These are phyloP conservation scores for Schrenkiella parvula DNA, from an alignment of 345 rosid species.

Conservation along the genomic window DNA sequence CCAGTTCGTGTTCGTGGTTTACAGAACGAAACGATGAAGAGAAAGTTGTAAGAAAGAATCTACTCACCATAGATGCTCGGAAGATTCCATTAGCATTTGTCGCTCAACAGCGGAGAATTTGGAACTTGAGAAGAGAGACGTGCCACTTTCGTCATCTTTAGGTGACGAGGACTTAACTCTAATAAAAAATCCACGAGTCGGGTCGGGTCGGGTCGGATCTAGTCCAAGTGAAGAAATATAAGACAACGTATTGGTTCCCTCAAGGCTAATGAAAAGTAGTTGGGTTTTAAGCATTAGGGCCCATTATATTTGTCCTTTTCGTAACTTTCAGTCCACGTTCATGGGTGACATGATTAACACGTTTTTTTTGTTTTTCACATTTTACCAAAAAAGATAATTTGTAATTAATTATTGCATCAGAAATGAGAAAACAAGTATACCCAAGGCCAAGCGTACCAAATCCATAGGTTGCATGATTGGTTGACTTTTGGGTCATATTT, in stretches of 20 bases:
- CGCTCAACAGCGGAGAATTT: not conserved
- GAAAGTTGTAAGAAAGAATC: constrained; percentile 4
- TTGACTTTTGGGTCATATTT: not conserved
- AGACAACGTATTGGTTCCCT: not conserved
- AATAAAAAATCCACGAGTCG: not conserved
- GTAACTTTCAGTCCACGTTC: not conserved
- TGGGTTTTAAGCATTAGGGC: constrained; percentile 5
- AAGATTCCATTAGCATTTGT: constrained; percentile 15
- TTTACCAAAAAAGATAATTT: too few relatives aligned
- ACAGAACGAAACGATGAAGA: not conserved
- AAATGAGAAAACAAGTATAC: too few relatives aligned
- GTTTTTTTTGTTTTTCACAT: too few relatives aligned
- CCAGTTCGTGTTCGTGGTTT: not conserved
- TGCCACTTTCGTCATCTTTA: constrained; percentile 7
- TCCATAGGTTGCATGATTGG: not conserved
- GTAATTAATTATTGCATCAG: too few relatives aligned
- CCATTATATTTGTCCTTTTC: constrained; percentile 12
- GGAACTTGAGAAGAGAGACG: constrained; percentile 15
- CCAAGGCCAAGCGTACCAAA: too few relatives aligned
- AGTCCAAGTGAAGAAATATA: not conserved
- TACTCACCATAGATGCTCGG: constrained; percentile 30
- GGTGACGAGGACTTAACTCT: not conserved
- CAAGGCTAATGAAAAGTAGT: not conserved
- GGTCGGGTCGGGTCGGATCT: not conserved
- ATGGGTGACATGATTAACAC: not conserved